Conservation (phyloP, 768 basidiomycete genomes). For the Tylopilus sp. region DNA sequence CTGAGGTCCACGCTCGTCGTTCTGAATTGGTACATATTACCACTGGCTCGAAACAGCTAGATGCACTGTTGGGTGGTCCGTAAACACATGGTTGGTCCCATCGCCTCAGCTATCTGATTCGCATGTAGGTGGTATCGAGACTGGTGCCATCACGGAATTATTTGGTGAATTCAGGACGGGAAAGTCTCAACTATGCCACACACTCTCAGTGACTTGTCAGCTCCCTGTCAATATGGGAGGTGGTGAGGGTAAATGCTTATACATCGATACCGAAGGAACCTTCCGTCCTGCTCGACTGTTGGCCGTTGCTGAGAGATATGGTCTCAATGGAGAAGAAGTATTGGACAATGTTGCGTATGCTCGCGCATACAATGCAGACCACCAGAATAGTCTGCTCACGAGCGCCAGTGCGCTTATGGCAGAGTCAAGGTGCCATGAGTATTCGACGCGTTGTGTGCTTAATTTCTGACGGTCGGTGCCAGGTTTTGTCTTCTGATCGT, state of each 20-base stretch:
- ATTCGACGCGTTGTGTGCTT: constrained; percentile 13
- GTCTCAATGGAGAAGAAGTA: constrained; percentile 97
- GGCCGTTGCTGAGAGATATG: constrained; percentile 92
- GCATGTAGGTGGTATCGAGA: constrained; percentile 85
- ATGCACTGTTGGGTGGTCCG: constrained; percentile 89
- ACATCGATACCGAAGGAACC: constrained; percentile 98
- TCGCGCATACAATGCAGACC: constrained; percentile 97
- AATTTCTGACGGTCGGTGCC: constrained; percentile 7
- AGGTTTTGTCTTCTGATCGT: constrained; percentile 97
- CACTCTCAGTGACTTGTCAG: constrained; percentile 96
- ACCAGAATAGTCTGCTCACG: constrained; percentile 86
- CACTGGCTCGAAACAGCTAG: constrained; percentile 93
- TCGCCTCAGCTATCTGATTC: constrained; percentile 11
- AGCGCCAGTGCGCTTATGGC: constrained; percentile 98
- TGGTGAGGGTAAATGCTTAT: constrained; percentile 97
- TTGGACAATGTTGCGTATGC: constrained; percentile 99
- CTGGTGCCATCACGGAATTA: constrained; percentile 95
- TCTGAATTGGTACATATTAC: constrained; percentile 96
- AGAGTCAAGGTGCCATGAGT: constrained; percentile 75
- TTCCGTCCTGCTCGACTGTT: constrained; percentile 95
- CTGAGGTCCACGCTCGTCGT: constrained; percentile 92
- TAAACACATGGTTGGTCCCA: constrained; percentile 4
- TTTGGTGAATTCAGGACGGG: constrained; percentile 99
- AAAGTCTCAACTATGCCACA: constrained; percentile 97
- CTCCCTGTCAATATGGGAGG: constrained; percentile 97